Conservation (phyloP, 345 rosid species). For the Corchorus olitorius region DNA sequence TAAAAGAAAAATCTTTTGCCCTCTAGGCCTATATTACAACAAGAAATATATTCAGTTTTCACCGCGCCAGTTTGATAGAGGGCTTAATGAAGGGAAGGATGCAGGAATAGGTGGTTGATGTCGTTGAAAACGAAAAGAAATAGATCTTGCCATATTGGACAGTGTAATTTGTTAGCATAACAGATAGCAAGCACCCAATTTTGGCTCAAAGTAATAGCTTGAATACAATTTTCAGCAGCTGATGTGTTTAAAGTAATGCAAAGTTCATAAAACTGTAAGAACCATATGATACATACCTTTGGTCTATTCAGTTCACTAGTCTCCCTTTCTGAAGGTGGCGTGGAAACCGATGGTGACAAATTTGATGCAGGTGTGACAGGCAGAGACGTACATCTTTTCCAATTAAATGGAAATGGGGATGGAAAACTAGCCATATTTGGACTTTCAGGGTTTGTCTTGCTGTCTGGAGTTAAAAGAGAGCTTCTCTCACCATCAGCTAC, state of each 20-base stretch:
- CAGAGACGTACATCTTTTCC: conserved; percentile 81
- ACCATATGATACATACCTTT: conserved; percentile 33
- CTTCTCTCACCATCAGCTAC: conserved; percentile 63
- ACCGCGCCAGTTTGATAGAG: background rate
- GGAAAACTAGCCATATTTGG: conserved; percentile 39
- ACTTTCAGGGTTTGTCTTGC: conserved; percentile 49
- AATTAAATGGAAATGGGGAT: conserved; percentile 49
- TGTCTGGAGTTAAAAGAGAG: conserved; percentile 58
- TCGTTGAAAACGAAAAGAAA: background rate
- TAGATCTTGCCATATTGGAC: background rate
- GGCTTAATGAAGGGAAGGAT: background rate
- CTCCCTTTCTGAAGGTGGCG: conserved; percentile 62
- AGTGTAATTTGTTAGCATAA: background rate
- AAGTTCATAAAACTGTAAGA: conserved; percentile 10
- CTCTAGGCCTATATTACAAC: background rate
- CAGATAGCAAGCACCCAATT: background rate
- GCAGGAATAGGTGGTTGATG: background rate
- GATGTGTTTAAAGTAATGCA: background rate
- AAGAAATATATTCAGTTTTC: background rate
- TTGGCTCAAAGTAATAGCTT: background rate
- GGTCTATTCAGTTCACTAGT: conserved; percentile 50
- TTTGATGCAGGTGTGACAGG: conserved; percentile 68
- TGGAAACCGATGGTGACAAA: conserved; percentile 60
- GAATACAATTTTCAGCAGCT: background rate
- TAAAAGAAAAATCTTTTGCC: no score